Evolutionary conservation across 1,139 yeast genomes (phyloP), one percentile per base, ranked within the genome.

Genomic region (Yamadazyma trypodendri): DNA sequence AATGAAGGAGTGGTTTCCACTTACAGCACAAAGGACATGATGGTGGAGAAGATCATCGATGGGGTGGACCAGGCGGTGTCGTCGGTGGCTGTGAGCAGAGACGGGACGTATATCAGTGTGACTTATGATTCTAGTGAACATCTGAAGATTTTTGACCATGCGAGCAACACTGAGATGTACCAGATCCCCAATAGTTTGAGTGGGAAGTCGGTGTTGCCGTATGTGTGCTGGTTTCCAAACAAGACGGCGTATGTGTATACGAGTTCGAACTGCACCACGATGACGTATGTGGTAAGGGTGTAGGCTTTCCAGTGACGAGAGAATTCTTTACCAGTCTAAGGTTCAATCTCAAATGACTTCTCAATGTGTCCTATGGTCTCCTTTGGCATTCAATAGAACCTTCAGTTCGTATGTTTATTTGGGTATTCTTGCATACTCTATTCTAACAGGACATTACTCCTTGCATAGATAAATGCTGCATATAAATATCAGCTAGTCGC

Each of bases 1-100:
- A 73, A 75, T 37, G 92, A 84, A 50, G 92, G 92, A 6, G 71
- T 79, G 22, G 73, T 83, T n/a, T 70, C 81, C 17, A 37, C 81
- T 10, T 84, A 89, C 87, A 66, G 68, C 31, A 55, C 77, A 6
- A 44, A 57, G 2, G 66, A 72, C 14, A 61, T 82, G 61, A 60
- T 72, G 20, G 70, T 79, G 37, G 49, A 56, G 15, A 55, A 58
- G 25, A 72, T 77, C 0, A 60, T 81, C 12, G 56, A 72, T 22
- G 65, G 62, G 34, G 59, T 77, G 3, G 82, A 81, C 52, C 77
- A 75, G 49, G 66, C 79, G 2, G 61, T 79, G 4, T 54, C 68
- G 2, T 51, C 65, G 8, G 49, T 79, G n/a, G 75, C 65, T 37
- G 49, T 68, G 6, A 67, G 72, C 30, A 50, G 66, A 35, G 77